Evolutionary conservation across 257 asterid genomes (phyloP).

Genomic region (Nicotiana noctiflora): DNA sequence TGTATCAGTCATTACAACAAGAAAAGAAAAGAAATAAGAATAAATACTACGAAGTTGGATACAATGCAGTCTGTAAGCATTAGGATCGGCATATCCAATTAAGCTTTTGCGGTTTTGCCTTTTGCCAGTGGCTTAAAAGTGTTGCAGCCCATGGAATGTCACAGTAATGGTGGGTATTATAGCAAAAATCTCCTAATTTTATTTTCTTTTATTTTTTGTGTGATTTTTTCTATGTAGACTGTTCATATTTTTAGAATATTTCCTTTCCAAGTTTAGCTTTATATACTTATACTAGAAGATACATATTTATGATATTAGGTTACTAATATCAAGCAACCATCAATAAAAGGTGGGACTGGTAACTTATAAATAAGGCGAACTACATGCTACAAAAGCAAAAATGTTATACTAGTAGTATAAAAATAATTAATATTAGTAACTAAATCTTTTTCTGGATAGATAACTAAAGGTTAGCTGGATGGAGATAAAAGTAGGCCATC

Average conservation of each 20-base stretch:
- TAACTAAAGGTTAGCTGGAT: no score
- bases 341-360: neutral
- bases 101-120: no score
- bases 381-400: neutral
- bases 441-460: neutral
- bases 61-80: no score
- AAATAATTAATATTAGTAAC: neutral
- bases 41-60: no score
- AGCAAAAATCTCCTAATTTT: neutral
- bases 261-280: neutral
- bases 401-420: neutral
- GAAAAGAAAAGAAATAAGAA: no score
- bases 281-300: neutral
- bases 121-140: no score
- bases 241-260: neutral
- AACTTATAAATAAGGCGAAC: neutral
- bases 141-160: conserved; percentile 38
- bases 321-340: neutral
- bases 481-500: no score
- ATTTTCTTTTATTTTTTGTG: neutral
- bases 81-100: no score
- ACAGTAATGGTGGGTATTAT: conserved; percentile 42
- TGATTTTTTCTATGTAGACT: neutral
- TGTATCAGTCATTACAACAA: no score
- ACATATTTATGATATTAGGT: neutral